phyloP scores from a whole-genome alignment of 768 basidiomycete genomes.

The Serendipita indica region DNA sequence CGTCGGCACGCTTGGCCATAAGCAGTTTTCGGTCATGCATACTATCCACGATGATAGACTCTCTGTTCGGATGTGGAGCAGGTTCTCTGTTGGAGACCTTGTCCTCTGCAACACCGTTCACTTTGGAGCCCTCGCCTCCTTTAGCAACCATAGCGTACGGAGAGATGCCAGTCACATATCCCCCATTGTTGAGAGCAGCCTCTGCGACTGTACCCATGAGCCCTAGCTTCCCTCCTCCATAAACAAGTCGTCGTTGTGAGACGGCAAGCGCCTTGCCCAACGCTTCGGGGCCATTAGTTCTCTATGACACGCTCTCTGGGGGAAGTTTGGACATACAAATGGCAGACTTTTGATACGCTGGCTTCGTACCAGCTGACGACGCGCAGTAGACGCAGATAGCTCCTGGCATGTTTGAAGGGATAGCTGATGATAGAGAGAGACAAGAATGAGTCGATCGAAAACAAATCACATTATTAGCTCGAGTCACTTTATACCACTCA shows the following conservation, averaged over 20 bases:
- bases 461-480: no score
- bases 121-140: conserved; percentile 48
- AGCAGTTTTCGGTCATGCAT: conserved; percentile 85
- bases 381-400: conserved; percentile 55
- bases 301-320: background rate
- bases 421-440: background rate
- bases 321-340: conserved; percentile 34
- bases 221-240: conserved; percentile 72
- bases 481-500: no score
- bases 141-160: conserved; percentile 59
- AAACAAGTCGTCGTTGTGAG: conserved; percentile 51
- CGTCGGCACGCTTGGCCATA: conserved; percentile 63
- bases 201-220: conserved; percentile 76
- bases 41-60: conserved; percentile 53
- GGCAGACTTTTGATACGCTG: conserved; percentile 53
- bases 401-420: background rate
- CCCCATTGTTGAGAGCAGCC: conserved; percentile 48
- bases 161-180: conserved; percentile 61
- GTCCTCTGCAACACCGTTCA: conserved; percentile 18
- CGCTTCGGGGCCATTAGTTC: conserved; percentile 30
- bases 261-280: conserved; percentile 57
- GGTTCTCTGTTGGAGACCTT: conserved; percentile 1
- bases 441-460: background rate
- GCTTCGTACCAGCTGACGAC: conserved; percentile 48
- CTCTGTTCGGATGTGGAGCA: conserved; percentile 22